Conservation (phyloP, 148 eudicot species). For the Silene conica region DNA sequence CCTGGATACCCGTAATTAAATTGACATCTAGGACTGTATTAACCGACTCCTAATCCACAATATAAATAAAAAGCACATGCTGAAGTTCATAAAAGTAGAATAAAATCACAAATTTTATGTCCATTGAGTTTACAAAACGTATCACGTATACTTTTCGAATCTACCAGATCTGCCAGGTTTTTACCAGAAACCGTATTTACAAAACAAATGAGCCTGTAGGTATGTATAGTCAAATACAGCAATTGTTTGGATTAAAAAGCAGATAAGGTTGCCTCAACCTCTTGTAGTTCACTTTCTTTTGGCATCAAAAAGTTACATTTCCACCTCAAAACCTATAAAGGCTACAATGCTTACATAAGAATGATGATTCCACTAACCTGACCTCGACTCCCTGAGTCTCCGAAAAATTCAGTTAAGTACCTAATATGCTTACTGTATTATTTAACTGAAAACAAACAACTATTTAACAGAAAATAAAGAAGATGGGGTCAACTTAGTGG, state of each 20-base stretch:
- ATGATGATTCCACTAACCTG: not conserved
- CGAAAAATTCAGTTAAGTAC: not conserved
- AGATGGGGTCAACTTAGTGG: conserved; percentile 1
- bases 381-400: not conserved
- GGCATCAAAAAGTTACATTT: conserved; percentile 11
- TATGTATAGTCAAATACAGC: not conserved
- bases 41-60: too few relatives aligned
- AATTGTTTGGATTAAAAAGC: not conserved
- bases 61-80: not conserved
- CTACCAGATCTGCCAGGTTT: not conserved
- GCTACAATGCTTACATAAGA: conserved; percentile 8
- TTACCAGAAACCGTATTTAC: not conserved
- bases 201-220: not conserved
- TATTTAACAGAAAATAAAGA: conserved; percentile 2
- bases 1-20: too few relatives aligned
- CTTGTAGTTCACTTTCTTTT: not conserved
- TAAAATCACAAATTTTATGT: too few relatives aligned
- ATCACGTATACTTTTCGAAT: not conserved
- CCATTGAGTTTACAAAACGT: not conserved
- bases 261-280: not conserved
- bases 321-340: conserved; percentile 2
- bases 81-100: not conserved
- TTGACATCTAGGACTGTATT: too few relatives aligned
- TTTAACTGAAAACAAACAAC: not conserved
- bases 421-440: not conserved